Evolutionary conservation across 1,284 basidiomycete species (phyloP), one percentile per base, ranked within the genome.

Genomic region (Rhodotorula glutinis): DNA sequence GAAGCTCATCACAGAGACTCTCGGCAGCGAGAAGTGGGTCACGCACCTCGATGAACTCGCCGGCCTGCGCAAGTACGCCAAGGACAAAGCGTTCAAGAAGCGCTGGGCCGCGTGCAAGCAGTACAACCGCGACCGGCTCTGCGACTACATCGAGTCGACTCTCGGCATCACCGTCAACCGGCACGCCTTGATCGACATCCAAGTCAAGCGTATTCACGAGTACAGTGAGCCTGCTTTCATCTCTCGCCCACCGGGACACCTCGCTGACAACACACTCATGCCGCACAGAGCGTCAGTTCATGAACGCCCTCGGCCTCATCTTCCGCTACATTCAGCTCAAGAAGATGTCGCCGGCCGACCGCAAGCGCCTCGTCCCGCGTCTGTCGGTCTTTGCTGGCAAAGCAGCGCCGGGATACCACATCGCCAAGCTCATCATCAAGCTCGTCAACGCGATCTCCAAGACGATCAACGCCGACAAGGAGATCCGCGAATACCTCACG

Each of bases 331-430:
- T 94, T 63, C 81, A 63, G 54, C 54, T 72, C 57, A 67, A 69
- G 57, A 83, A 81, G 53, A 86, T 93, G 84, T 83, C 83, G 1
- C 84, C 88, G 0, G 87, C 81, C 52, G 86, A 94, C 77, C 85
- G 89, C 75, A 89, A 89, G 82, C 89, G 89, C 77, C 84, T 87
- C 71, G 86, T 85, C 74, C 88, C 87, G 19, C 86, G 88, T 62
- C 89, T 90, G 23, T 86, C 90, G 17, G 89, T 96, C 82, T 95
- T 96, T 72, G 92, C 90, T 30, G 92, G 92, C 71, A 92, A 91
- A 78, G 61, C 64, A 17, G 60, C 66, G 4, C 81, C 62, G 33
- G 77, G 79, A 21, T 82, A 82, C 75, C 81, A 79, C 75, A 77
- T 79, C 51, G 81, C 81, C 66, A 82, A 82, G 76, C 55, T 88